Base-by-base conservation (phyloP, 495 filamentous ascomycete species). In the Lichenothelia convexa region DNA sequence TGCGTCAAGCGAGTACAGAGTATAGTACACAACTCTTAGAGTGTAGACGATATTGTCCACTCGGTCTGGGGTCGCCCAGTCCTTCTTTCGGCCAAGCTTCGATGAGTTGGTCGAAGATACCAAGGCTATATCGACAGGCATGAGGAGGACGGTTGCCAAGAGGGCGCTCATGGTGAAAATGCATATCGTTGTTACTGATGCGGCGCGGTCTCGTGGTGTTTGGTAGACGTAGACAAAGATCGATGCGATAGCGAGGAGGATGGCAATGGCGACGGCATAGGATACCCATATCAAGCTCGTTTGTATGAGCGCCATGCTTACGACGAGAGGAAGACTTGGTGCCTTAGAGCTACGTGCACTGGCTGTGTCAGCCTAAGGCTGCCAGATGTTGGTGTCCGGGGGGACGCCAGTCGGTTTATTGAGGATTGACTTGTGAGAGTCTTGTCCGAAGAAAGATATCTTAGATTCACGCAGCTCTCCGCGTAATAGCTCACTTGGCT, bases 101-200 rank as follows among this genome's bases (percentile, higher is more conserved):
- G 75, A 72, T 8, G 73, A 75, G 6, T 75, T 75, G 4, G 89
- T 95, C 1, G 80, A 87, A 2, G 86, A 93, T 26, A 93, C 77
- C 32, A 99, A 64, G 20, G 89, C 91, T 43, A 99, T 77, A 61
- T 99, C 89, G 48, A 94, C 89, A 4, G 89, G 89, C 13, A 93
- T 70, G 30, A 99, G 70, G 19, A 95, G 72, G 37, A 92, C 73
- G 4, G 89, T 99, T 5, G 89, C 89, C 36, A 99, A 73, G 20
- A 99, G 69, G 24, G 79, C 64, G 12, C 80, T 82, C 30, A 92
- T 67, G 23, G 85, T 83, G 53, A 94, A 57, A 42, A 93, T 84
- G 48, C 75, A 80, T 32, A 94, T 79, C 35, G 70, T 61, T 34
- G 74, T 84, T 26, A 94, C 83, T 21, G 75, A 64, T 11, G 70